A percentile compares a stretch with the other conserved stretches of the same genome.
Conservation (phyloP, 2,329 filamentous ascomycete species). For the Fusarium sororula region DNA sequence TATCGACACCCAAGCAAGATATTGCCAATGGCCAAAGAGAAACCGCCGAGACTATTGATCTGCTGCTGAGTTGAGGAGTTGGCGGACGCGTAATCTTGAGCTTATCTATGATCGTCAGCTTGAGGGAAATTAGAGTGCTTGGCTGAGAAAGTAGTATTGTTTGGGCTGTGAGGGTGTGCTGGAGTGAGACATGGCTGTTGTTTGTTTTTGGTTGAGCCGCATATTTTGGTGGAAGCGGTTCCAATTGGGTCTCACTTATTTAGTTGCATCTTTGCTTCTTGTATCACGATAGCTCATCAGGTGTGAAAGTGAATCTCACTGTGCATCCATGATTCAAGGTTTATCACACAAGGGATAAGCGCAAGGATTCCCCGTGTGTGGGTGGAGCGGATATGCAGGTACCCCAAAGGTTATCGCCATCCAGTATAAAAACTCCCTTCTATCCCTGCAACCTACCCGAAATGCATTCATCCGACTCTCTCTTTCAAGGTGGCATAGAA, state of each 20-base stretch:
- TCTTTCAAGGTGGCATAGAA: not conserved
- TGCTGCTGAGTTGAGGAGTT: not conserved
- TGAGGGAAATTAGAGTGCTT: constrained; percentile 17
- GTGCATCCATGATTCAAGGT: not conserved
- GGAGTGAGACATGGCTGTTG: constrained; percentile 4
- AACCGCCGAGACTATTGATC: not conserved
- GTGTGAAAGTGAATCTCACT: not conserved
- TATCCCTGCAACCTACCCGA: not conserved
- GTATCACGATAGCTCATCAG: not conserved
- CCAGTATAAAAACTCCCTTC: not conserved
- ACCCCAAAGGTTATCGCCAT: constrained; percentile 17
- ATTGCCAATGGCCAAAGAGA: not conserved
- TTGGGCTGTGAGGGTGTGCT: not conserved
- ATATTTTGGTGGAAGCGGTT: not conserved
- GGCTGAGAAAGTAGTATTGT: not conserved
- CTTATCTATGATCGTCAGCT: constrained; percentile 7
- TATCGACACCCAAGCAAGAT: not conserved
- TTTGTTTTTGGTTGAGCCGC: constrained; percentile 3
- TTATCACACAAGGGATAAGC: not conserved
- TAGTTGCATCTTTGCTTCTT: not conserved
- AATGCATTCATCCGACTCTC: too few species aligned
- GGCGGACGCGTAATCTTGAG: not conserved
- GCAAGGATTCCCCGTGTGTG: not conserved
- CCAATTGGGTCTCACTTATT: not conserved
- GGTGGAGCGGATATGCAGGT: constrained; percentile 27